Conservation (phyloP, 768 basidiomycete genomes). For the Trametes villosa region DNA sequence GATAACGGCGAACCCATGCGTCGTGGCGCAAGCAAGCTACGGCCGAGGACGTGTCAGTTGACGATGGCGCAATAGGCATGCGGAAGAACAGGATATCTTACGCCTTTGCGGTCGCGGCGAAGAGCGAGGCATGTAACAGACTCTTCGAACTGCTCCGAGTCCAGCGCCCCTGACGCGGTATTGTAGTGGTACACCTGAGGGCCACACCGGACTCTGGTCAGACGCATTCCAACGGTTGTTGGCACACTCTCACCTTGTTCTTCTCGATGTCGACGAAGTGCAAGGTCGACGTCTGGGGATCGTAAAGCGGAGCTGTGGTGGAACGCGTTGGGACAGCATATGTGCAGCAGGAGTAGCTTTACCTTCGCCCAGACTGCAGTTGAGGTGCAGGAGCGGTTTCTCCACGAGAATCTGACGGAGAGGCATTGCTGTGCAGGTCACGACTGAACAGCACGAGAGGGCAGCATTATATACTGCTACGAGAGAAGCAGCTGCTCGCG, state of each 20-base stretch:
- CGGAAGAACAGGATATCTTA: slow-evolving; percentile 31
- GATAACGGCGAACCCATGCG: slow-evolving; percentile 57
- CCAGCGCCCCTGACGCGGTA: slow-evolving; percentile 43
- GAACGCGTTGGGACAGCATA: background rate
- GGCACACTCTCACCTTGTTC: slow-evolving; percentile 46
- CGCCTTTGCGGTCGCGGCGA: slow-evolving; percentile 50
- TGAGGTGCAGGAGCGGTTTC: slow-evolving; percentile 49
- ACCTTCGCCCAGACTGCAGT: slow-evolving; percentile 70
- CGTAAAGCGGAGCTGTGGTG: slow-evolving; percentile 62
- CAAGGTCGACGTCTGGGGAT: slow-evolving; percentile 51
- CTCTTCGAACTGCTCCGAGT: slow-evolving; percentile 55
- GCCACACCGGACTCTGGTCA: background rate
- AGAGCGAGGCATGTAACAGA: slow-evolving; percentile 62
- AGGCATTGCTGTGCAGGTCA: slow-evolving; percentile 10
- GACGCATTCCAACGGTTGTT: too few species aligned
- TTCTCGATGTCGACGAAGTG: slow-evolving; percentile 73
- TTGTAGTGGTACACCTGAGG: slow-evolving; percentile 57
- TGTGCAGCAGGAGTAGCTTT: background rate
- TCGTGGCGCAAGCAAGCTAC: slow-evolving; percentile 65
- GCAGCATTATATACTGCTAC: slow-evolving; percentile 5
- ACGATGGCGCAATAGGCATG: slow-evolving; percentile 10
- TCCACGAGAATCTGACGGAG: slow-evolving; percentile 43
- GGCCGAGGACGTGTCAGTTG: background rate
- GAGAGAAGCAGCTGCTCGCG: background rate
- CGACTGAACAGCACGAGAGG: background rate